Percentiles rank a stretch among this genome's conserved stretches.
phyloP scores from a whole-genome alignment of 2,329 filamentous ascomycete genomes.

The Hysterium pulicare region DNA sequence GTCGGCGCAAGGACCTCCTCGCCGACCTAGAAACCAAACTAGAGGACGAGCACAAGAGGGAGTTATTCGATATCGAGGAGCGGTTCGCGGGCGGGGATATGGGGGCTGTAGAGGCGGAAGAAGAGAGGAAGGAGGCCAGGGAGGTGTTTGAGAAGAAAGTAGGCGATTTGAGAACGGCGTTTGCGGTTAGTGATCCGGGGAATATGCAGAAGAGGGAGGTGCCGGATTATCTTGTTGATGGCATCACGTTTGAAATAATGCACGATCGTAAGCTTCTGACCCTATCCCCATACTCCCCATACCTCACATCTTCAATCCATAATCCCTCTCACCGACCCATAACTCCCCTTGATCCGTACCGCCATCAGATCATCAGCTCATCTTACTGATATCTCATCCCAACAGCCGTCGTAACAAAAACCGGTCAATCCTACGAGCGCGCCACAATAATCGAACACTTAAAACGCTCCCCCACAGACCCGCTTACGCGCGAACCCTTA shows the following conservation, averaged over 20 bases:
- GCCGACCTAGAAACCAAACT: conserved; percentile 52
- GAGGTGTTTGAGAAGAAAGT: conserved; percentile 39
- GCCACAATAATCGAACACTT: conserved; percentile 83
- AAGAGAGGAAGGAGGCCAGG: conserved; percentile 48
- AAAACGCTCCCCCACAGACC: conserved; percentile 70
- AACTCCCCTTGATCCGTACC: too few relatives aligned
- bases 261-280: conserved; percentile 54
- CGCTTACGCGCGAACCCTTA: conserved; percentile 76
- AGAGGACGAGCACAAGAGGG: conserved; percentile 30
- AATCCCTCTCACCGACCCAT: too few relatives aligned
- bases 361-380: too few relatives aligned
- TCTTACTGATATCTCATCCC: too few relatives aligned
- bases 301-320: too few relatives aligned
- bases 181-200: conserved; percentile 46
- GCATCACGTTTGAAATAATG: conserved; percentile 72
- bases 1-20: conserved; percentile 58
- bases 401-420: conserved; percentile 63
- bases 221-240: conserved; percentile 74
- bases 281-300: conserved; percentile 1
- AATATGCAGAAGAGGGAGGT: conserved; percentile 52
- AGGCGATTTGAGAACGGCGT: conserved; percentile 44
- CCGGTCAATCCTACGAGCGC: conserved; percentile 86
- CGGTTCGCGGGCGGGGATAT: conserved; percentile 31
- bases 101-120: conserved; percentile 43
- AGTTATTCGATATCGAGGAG: conserved; percentile 39